Conservation (phyloP, 257 asterid genomes). For the Schizonepeta tenuifolia region DNA sequence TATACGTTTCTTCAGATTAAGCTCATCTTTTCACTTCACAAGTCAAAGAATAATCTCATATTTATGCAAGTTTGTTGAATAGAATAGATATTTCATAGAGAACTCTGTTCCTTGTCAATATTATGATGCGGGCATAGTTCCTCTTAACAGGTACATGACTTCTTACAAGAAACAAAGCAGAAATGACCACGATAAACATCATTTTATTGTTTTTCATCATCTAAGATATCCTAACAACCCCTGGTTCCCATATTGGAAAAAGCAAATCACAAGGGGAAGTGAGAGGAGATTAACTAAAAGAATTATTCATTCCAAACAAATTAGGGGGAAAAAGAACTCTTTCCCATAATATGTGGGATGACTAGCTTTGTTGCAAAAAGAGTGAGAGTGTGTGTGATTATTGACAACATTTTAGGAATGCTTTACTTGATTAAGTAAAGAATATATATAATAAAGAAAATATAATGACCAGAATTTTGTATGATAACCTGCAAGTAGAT, state of each 20-base stretch:
- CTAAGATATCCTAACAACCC: neutral
- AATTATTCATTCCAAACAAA: neutral
- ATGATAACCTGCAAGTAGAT: conserved; percentile 78
- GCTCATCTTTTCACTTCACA: conserved; percentile 6
- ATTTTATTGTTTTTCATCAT: conserved; percentile 4
- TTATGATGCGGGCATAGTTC: neutral
- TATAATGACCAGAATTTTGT: conserved; percentile 23
- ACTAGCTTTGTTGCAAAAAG: neutral
- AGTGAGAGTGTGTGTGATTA: neutral
- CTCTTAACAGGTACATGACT: conserved; percentile 1
- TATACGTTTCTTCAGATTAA: conserved; percentile 15
- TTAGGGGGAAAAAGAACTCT: neutral
- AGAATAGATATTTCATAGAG: neutral
- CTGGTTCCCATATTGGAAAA: neutral
- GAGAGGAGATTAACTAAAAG: neutral
- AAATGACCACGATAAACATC: neutral
- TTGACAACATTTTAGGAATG: conserved; percentile 19
- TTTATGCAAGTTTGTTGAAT: conserved; percentile 17
- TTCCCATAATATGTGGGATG: neutral
- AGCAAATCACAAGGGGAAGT: neutral
- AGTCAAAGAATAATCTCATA: neutral
- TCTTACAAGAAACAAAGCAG: neutral
- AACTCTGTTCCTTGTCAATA: neutral
- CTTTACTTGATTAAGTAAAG: conserved; percentile 17
- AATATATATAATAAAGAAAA: conserved; percentile 22